Percentiles rank a stretch among this genome's conserved stretches.
phyloP scores from a whole-genome alignment of 768 basidiomycete genomes.

The Pholiota molesta region DNA sequence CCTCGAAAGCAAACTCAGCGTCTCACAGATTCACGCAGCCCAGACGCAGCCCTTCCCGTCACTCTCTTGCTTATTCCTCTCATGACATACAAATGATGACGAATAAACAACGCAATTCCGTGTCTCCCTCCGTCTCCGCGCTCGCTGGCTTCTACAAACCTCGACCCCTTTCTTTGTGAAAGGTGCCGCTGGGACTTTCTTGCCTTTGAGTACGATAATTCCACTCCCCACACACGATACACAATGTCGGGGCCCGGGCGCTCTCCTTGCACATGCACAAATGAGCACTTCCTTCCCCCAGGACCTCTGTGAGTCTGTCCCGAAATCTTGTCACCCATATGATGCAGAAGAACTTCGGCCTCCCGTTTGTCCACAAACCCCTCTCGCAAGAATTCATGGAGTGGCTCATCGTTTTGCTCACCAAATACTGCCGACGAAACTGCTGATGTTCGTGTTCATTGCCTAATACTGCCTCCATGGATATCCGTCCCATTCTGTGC shows the following conservation, averaged over 20 bases:
- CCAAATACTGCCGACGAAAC: background rate
- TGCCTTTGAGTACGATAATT: background rate
- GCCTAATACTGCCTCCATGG: background rate
- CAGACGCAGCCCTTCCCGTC: background rate
- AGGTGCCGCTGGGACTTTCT: background rate
- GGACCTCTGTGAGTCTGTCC: background rate
- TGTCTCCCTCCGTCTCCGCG: background rate
- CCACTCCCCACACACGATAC: background rate
- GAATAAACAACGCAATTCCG: background rate
- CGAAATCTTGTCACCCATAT: background rate
- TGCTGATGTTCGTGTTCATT: background rate
- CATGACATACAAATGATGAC: background rate
- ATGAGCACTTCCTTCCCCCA: background rate
- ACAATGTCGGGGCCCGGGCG: background rate
- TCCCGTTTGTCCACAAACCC: background rate
- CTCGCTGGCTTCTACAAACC: background rate
- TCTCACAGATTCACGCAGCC: background rate
- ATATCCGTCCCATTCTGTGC: background rate
- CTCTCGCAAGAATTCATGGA: background rate
- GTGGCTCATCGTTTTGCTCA: background rate
- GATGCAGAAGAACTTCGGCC: background rate
- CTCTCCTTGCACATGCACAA: background rate
- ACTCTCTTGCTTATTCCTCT: background rate
- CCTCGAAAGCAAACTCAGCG: background rate
- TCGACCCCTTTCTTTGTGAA: background rate